These are phyloP conservation scores for Trichoderma harzianum DNA, from an alignment of 2,329 filamentous ascomycete species.

Conservation along the genomic window DNA sequence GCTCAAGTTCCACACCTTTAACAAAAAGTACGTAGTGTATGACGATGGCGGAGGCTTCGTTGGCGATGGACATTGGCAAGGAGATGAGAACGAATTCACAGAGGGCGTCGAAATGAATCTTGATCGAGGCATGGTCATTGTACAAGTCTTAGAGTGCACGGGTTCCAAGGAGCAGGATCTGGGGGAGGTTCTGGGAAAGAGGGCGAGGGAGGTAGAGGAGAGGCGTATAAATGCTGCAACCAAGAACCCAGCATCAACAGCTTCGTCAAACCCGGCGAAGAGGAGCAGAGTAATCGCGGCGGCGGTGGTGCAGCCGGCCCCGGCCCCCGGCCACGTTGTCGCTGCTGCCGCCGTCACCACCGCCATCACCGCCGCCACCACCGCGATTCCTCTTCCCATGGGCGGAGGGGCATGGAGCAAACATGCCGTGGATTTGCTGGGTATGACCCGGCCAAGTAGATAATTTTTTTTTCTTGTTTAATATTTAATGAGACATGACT, in stretches of 20 bases:
- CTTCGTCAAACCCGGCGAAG: neutral
- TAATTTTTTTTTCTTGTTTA: neutral
- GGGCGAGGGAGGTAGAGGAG: constrained; percentile 53
- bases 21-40: constrained; percentile 86
- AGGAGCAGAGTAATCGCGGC: neutral
- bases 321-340: neutral
- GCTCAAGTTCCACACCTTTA: constrained; percentile 85
- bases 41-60: constrained; percentile 77
- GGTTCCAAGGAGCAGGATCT: constrained; percentile 74
- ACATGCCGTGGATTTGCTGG: constrained; percentile 65
- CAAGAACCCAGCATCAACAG: constrained; percentile 26
- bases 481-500: neutral
- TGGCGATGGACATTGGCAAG: constrained; percentile 79
- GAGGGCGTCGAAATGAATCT: constrained; percentile 81
- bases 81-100: constrained; percentile 50
- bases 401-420: constrained; percentile 65
- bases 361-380: too few species aligned
- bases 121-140: constrained; percentile 70
- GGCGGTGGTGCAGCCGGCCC: neutral
- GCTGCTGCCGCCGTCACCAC: neutral
- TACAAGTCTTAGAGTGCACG: constrained; percentile 76
- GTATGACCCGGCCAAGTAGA: constrained; percentile 49
- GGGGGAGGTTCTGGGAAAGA: constrained; percentile 69
- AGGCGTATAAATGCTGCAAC: constrained; percentile 44
- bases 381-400: neutral